These are phyloP conservation scores for Diaporthe aspalathi DNA, from an alignment of 2,329 filamentous ascomycete genomes.

Conservation along the genomic window DNA sequence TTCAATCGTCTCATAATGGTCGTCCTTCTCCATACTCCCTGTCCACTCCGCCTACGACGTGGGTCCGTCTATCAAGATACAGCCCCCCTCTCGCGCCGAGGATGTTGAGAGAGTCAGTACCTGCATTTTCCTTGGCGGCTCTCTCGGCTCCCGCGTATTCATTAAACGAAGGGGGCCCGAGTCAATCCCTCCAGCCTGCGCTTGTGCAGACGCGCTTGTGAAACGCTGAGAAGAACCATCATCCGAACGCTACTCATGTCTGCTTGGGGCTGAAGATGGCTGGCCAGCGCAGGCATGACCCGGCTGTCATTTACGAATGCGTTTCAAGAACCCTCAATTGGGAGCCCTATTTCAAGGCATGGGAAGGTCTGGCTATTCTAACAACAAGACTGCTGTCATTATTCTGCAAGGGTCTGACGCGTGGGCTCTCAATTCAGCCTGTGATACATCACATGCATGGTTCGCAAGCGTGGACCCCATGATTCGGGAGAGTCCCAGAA, in stretches of 20 bases:
- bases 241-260: not conserved
- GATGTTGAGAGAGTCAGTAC: conserved; percentile 35
- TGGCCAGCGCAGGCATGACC: not conserved
- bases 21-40: conserved; percentile 41
- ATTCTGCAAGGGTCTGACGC: not conserved
- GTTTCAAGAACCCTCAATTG: not conserved
- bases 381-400: not conserved
- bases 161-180: conserved; percentile 36
- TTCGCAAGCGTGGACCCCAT: not conserved
- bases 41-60: conserved; percentile 43
- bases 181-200: conserved; percentile 34
- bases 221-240: not conserved
- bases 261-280: not conserved
- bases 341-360: not conserved
- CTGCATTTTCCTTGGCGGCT: conserved; percentile 43
- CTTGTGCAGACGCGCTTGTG: not conserved
- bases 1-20: conserved; percentile 45
- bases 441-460: not conserved
- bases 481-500: not conserved
- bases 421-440: conserved; percentile 2
- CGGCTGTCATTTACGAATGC: not conserved
- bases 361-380: not conserved
- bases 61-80: conserved; percentile 40
- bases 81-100: conserved; percentile 30
- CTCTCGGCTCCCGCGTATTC: conserved; percentile 40